These are phyloP conservation scores for Trichomonascaceae sp. DNA, from an alignment of 1,139 yeast genomes.

Conservation along the genomic window DNA sequence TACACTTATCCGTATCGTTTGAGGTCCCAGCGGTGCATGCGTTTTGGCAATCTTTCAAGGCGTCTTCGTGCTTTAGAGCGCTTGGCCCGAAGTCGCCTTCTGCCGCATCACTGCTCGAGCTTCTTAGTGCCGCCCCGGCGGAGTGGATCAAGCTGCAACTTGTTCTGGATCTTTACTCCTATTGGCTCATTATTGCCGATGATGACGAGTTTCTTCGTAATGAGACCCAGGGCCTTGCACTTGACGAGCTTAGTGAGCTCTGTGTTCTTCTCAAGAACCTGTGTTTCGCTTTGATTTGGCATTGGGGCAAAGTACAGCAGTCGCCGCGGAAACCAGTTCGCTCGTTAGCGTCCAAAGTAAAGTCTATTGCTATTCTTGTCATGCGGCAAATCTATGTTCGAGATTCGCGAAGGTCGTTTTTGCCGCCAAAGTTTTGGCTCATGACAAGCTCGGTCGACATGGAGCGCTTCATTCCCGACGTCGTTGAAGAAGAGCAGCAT, in stretches of 20 bases:
- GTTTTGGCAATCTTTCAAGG: conserved; percentile 14
- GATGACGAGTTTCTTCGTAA: conserved; percentile 42
- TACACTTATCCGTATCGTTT: conserved; percentile 12
- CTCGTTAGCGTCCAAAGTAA: conserved; percentile 7
- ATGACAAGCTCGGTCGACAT: conserved; percentile 18
- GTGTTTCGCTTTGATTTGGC: conserved; percentile 44
- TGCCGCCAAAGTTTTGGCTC: conserved; percentile 47
- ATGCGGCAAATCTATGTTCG: conserved; percentile 58
- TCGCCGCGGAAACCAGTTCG: conserved; percentile 4
- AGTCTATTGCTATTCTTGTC: conserved; percentile 32
- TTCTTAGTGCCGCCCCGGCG: conserved; percentile 2
- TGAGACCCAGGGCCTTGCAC: conserved; percentile 27
- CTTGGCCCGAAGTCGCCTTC: conserved; percentile 4
- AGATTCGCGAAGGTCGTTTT: conserved; percentile 50
- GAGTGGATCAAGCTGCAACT: conserved; percentile 20
- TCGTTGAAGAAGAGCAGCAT: conserved; percentile 30
- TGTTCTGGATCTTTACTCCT: conserved; percentile 41
- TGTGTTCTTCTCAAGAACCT: conserved; percentile 40
- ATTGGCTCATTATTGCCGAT: conserved; percentile 51
- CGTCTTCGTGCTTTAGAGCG: conserved; percentile 7
- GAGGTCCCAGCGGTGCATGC: conserved; percentile 13
- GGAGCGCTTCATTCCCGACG: conserved; percentile 21
- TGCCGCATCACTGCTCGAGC: conserved; percentile 3
- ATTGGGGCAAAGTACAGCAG: conserved; percentile 13
- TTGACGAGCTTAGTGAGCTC: conserved; percentile 34